These are phyloP conservation scores for Leptographium galeiforme DNA, from an alignment of 2,329 filamentous ascomycete species.

Conservation along the genomic window DNA sequence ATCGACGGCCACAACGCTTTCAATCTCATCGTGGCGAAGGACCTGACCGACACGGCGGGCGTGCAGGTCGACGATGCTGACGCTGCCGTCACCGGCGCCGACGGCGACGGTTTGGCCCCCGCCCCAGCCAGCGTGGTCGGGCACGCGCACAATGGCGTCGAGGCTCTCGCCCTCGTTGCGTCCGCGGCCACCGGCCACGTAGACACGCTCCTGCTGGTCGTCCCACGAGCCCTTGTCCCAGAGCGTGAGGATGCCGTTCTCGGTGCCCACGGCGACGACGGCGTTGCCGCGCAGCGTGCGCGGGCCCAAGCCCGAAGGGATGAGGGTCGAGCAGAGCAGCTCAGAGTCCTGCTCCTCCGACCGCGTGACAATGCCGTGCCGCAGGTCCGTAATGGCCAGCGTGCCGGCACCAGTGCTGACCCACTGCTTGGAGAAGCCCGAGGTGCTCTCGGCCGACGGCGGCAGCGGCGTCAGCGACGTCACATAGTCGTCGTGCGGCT, in stretches of 20 bases:
- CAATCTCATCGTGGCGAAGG: slow-evolving; percentile 69
- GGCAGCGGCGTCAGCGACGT: slow-evolving; percentile 78
- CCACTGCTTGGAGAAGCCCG: slow-evolving; percentile 88
- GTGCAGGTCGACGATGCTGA: slow-evolving; percentile 66
- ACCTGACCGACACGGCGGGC: slow-evolving; percentile 57
- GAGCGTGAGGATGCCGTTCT: slow-evolving; percentile 70
- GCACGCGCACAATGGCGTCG: slow-evolving; percentile 62
- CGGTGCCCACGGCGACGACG: slow-evolving; percentile 61
- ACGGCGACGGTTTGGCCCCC: slow-evolving; percentile 60
- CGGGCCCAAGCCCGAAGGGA: slow-evolving; percentile 57
- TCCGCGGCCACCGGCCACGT: slow-evolving; percentile 48
- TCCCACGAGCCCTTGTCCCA: slow-evolving; percentile 96
- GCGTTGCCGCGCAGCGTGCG: slow-evolving; percentile 54
- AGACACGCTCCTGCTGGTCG: slow-evolving; percentile 81
- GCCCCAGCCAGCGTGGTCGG: slow-evolving; percentile 50
- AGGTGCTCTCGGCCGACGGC: slow-evolving; percentile 65
- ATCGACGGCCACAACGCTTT: slow-evolving; percentile 67
- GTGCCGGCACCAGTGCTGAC: slow-evolving; percentile 87
- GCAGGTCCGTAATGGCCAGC: slow-evolving; percentile 76
- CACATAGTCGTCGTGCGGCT: slow-evolving; percentile 85
- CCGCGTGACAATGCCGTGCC: slow-evolving; percentile 71
- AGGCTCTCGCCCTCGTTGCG: slow-evolving; percentile 57
- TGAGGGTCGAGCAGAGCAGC: slow-evolving; percentile 65
- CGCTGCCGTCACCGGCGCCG: slow-evolving; percentile 66
- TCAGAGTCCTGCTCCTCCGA: slow-evolving; percentile 95